Evolutionary conservation across 805 yeast species (phyloP).

Genomic region (Yarrowia divulgata): DNA sequence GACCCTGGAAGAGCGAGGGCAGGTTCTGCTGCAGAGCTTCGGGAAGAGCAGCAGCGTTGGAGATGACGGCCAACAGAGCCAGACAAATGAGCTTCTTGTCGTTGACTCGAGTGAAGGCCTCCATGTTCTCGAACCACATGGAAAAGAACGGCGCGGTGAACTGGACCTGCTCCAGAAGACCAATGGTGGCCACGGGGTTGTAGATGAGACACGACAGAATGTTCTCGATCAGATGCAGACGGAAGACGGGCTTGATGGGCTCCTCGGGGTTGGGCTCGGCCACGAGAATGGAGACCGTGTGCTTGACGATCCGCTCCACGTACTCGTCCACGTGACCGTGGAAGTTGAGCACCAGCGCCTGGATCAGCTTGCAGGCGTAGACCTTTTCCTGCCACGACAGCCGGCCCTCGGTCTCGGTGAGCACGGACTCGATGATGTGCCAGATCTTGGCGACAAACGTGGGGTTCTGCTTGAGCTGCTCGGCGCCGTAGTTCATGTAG

Average conservation of each 20-base stretch:
- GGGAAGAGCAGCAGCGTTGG: conserved; percentile 50
- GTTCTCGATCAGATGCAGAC: conserved; percentile 64
- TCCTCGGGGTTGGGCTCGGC: conserved; percentile 48
- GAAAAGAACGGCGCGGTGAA: conserved; percentile 62
- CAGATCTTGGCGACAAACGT: conserved; percentile 59
- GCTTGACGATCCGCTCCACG: conserved; percentile 57
- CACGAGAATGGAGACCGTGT: conserved; percentile 54
- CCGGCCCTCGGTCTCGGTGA: conserved; percentile 52
- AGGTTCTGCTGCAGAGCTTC: conserved; percentile 48
- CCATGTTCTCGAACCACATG: conserved; percentile 68
- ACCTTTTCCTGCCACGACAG: conserved; percentile 66
- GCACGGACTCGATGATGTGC: conserved; percentile 55
- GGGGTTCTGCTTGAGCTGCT: conserved; percentile 57
- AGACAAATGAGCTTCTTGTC: conserved; percentile 80
- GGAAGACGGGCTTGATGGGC: conserved; percentile 52
- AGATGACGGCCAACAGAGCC: conserved; percentile 65
- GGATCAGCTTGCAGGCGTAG: conserved; percentile 67
- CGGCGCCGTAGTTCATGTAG: conserved; percentile 67
- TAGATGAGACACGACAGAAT: conserved; percentile 69
- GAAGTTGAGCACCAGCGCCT: conserved; percentile 66
- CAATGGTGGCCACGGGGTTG: conserved; percentile 63
- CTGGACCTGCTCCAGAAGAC: conserved; percentile 56
- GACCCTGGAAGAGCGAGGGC: conserved; percentile 59
- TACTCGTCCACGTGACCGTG: conserved; percentile 58
- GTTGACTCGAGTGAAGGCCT: conserved; percentile 69